Percentiles rank a stretch among this genome's conserved stretches.
phyloP scores from a whole-genome alignment of 768 basidiomycete genomes.

The Nevesoporus exiguus region DNA sequence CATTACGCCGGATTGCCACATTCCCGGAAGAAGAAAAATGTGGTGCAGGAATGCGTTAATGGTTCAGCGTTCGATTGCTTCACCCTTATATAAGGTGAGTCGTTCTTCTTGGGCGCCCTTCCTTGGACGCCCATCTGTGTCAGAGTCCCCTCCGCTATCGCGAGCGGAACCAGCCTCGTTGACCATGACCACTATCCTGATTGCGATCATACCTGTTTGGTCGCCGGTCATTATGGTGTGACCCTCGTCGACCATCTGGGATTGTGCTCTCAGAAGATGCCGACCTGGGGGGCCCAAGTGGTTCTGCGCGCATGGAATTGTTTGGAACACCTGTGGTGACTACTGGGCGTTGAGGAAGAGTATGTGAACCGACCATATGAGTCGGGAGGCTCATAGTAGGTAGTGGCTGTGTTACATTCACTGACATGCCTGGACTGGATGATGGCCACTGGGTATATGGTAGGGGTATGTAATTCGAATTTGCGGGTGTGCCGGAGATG shows the following conservation, averaged over 20 bases:
- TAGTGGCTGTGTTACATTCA: background rate
- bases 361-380: background rate
- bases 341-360: conserved; percentile 21
- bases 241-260: conserved; percentile 20
- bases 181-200: conserved; percentile 7
- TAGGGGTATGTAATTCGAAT: conserved; percentile 3
- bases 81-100: background rate
- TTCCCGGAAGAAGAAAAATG: background rate
- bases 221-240: conserved; percentile 18
- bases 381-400: background rate
- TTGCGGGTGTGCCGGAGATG: background rate
- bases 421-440: conserved; percentile 1
- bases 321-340: background rate
- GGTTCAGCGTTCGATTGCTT: background rate
- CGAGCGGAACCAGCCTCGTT: conserved; percentile 4
- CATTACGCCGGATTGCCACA: background rate
- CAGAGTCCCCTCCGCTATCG: background rate
- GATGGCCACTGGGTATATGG: background rate
- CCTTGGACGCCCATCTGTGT: background rate
- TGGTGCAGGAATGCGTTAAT: background rate
- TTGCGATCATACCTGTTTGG: conserved; percentile 7
- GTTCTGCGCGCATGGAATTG: conserved; percentile 17
- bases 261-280: conserved; percentile 11
- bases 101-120: background rate
- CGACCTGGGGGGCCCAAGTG: conserved; percentile 17